Base-by-base conservation (phyloP, 495 filamentous ascomycete genomes). In the Amphirosellinia nigrospora region DNA sequence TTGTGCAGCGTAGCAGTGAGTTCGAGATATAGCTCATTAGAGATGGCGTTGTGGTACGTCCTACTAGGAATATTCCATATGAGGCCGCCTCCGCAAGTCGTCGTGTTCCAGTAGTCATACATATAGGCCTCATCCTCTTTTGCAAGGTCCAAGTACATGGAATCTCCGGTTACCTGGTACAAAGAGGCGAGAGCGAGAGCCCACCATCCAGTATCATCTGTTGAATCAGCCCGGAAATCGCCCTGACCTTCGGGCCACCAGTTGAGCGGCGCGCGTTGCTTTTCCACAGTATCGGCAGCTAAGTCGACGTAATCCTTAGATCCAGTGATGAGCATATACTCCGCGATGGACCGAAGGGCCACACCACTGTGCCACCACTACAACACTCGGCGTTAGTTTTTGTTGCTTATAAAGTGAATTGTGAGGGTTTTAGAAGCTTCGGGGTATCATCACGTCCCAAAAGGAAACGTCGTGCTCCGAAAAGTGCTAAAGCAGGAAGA, bases 181-280 rank as follows among this genome's bases (percentile, higher is more conserved):
- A 89, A 82, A 38, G 85, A 83, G 63, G 90, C 79, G 85, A 89
- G 86, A 34, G 86, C 89, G 28, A 91, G 82, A 19, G 86, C 88
- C 89, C 89, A 92, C 90, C 90, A 91, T 4, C 79, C 87, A 67
- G 89, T 89, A 74, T 92, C 90, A 59, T 91, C 90, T 56, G 90
- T 90, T 52, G 82, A 87, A 38, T 86, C 84, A 53, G 86, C 87
- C 13, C 88, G 79, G 69, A 86, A 87, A 36, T 81, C 77, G 9
- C 81, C 82, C 32, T 69, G 76, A 2, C 79, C 80, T 34, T 78
- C 71, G 2, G 79, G 77, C 80, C 80, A 82, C 77, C 80, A 80
- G 0, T 52, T 19, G 6, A 83, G 56, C 2, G 80, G 78, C 4
- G 62, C 74, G 16, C 75, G 71, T 52, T 83, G 82, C 19, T 68